These are phyloP conservation scores for Haplosporangium gracile DNA, from an alignment of 192 early-diverging fungal species.

Conservation along the genomic window DNA sequence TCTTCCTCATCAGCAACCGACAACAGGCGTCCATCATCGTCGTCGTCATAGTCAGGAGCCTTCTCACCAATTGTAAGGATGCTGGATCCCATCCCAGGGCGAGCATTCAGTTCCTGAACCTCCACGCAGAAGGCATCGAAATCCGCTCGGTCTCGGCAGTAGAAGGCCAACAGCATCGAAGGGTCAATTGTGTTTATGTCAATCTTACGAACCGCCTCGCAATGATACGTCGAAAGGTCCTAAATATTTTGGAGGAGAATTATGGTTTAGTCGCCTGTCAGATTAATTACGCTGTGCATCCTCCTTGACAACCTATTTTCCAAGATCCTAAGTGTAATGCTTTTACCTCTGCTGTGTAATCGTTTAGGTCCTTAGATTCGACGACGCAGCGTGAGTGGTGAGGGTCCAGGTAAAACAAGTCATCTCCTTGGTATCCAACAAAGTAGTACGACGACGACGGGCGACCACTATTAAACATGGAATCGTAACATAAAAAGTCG, in stretches of 20 bases:
- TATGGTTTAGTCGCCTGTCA: neutral
- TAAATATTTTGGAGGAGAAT: slow-evolving; percentile 22
- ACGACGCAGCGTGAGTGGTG: slow-evolving; percentile 85
- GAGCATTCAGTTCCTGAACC: slow-evolving; percentile 59
- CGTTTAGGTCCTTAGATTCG: slow-evolving; percentile 61
- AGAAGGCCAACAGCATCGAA: slow-evolving; percentile 95
- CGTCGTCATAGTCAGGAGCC: slow-evolving; percentile 75
- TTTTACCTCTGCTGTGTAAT: slow-evolving; percentile 64
- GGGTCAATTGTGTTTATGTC: slow-evolving; percentile 88
- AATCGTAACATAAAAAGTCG: neutral
- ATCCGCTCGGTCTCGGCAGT: slow-evolving; percentile 69
- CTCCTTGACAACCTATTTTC: neutral
- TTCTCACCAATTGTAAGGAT: slow-evolving; percentile 76
- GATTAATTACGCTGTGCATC: neutral
- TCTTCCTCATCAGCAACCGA: slow-evolving; percentile 57
- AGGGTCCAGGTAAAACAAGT: slow-evolving; percentile 93
- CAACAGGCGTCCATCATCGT: slow-evolving; percentile 39
- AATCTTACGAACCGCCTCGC: slow-evolving; percentile 79
- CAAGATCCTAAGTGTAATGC: neutral
- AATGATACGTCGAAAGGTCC: slow-evolving; percentile 89
- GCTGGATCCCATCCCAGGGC: slow-evolving; percentile 45
- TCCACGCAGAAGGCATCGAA: slow-evolving; percentile 73
- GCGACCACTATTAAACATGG: slow-evolving; percentile 69
- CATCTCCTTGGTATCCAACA: slow-evolving; percentile 86
- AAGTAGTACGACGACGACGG: slow-evolving; percentile 98